Conservation (phyloP, 176 grass and related monocot genomes). For the Oryza glaberrima region DNA sequence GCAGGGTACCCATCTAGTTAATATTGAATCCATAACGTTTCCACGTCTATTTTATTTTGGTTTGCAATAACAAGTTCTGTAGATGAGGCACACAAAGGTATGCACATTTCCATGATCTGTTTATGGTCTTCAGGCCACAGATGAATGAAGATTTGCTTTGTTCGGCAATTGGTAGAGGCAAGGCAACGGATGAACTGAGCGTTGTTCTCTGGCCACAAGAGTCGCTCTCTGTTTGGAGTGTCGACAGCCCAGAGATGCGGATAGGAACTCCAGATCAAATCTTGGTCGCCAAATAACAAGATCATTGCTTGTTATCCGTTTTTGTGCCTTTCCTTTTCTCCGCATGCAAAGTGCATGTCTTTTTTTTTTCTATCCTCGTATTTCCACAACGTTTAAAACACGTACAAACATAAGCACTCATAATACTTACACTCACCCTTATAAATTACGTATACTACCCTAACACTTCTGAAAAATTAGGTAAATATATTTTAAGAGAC, state of each 20-base stretch:
- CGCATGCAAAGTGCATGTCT: neutral
- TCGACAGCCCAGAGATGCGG: neutral
- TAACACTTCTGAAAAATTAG: no score
- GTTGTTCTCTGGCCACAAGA: neutral
- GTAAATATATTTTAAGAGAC: no score
- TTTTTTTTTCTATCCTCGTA: neutral
- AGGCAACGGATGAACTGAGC: neutral
- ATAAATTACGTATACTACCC: no score
- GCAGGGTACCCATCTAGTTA: no score
- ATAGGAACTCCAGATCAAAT: constrained; percentile 25
- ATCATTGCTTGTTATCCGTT: neutral
- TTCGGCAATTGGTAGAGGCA: neutral
- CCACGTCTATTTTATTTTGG: no score
- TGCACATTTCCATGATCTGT: neutral
- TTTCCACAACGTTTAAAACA: no score
- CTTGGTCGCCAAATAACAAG: neutral
- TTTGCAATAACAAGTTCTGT: neutral
- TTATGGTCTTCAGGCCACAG: neutral
- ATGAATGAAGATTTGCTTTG: neutral
- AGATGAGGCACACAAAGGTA: neutral
- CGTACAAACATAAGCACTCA: no score
- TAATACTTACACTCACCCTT: no score
- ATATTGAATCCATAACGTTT: neutral
- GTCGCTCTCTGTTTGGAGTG: neutral
- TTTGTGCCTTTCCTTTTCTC: neutral